Conservation (phyloP, 1,284 basidiomycete species). For the Leccinum insolens region DNA sequence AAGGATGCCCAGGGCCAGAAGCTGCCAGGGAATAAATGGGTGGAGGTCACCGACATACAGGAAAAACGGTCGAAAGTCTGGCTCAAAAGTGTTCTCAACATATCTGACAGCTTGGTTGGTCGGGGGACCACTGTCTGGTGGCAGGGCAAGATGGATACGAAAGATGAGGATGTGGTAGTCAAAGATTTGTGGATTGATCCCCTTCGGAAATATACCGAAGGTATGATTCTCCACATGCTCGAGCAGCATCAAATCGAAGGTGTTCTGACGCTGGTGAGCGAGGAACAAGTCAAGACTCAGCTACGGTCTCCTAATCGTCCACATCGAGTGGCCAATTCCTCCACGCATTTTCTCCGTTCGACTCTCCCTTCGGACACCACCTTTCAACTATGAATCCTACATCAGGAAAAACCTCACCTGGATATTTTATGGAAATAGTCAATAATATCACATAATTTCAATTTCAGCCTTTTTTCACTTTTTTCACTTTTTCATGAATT, state of each 20-base stretch:
- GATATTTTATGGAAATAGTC: background rate
- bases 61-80: background rate
- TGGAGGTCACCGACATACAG: background rate
- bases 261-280: background rate
- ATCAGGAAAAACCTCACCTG: background rate
- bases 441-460: background rate
- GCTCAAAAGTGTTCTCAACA: background rate
- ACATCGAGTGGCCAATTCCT: background rate
- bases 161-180: background rate
- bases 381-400: conserved; percentile 1
- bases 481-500: background rate
- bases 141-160: background rate
- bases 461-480: background rate
- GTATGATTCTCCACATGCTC: conserved; percentile 7
- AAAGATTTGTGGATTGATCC: conserved; percentile 6
- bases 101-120: conserved; percentile 8
- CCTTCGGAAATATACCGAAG: conserved; percentile 11
- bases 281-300: conserved; percentile 9
- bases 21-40: background rate
- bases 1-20: background rate
- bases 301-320: background rate
- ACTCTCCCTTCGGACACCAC: background rate
- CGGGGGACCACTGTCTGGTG: conserved; percentile 4
- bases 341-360: background rate
- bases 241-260: conserved; percentile 1